These are phyloP conservation scores for Cyberlindnera amylophila DNA, from an alignment of 805 yeast species.

Conservation along the genomic window DNA sequence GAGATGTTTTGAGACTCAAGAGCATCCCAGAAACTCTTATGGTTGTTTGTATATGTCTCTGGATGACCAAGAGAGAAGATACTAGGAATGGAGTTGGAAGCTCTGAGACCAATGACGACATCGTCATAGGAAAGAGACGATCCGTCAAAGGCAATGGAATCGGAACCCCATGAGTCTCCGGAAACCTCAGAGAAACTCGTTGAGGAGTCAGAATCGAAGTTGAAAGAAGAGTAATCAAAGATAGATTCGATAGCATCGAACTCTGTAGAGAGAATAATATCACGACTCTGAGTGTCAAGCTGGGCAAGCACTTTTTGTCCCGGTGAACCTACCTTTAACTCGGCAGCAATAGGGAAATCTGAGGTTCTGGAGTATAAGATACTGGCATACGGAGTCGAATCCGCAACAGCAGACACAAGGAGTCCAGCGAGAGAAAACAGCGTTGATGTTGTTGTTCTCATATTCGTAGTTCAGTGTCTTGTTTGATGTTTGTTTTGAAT, in stretches of 20 bases:
- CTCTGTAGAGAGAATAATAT: conserved; percentile 10
- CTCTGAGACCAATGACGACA: conserved; percentile 13
- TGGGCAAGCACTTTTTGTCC: conserved; percentile 9
- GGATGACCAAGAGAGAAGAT: conserved; percentile 12
- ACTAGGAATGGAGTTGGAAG: conserved; percentile 3
- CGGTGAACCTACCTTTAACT: conserved; percentile 13
- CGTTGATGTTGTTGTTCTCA: background rate
- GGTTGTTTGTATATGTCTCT: conserved; percentile 1
- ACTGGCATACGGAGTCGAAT: conserved; percentile 3
- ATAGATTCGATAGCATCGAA: background rate
- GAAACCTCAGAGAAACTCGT: conserved; percentile 2
- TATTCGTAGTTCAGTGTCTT: background rate
- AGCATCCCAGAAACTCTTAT: conserved; percentile 8
- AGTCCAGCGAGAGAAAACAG: background rate
- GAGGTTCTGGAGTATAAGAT: conserved; percentile 11
- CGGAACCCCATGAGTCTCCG: conserved; percentile 14
- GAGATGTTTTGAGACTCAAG: background rate
- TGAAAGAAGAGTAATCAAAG: conserved; percentile 3
- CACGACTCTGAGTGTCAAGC: conserved; percentile 12
- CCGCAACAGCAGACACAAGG: background rate
- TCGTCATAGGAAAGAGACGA: conserved; percentile 2
- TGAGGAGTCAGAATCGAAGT: conserved; percentile 5
- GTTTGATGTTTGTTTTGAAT: background rate
- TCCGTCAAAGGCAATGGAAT: conserved; percentile 7
- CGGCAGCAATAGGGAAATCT: conserved; percentile 9